Percentiles rank a stretch among this genome's conserved stretches.
Conservation (phyloP, 2,329 filamentous ascomycete species). For the Blumeriella jaapii region DNA sequence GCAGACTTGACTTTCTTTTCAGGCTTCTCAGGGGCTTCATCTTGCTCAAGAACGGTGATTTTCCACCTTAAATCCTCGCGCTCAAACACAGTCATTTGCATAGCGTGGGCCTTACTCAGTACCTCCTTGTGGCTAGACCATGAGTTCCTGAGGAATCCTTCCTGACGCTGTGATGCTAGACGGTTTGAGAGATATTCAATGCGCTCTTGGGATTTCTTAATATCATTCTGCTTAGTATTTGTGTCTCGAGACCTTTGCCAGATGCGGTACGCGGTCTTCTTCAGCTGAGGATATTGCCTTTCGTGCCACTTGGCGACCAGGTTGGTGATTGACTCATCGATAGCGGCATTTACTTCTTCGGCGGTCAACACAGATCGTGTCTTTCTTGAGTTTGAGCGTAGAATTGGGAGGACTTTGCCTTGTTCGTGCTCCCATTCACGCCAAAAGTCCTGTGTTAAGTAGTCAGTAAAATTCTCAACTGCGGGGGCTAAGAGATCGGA, state of each 20-base stretch:
- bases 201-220: slow-evolving; percentile 33
- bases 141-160: slow-evolving; percentile 38
- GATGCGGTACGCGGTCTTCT: slow-evolving; percentile 43
- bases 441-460: slow-evolving; percentile 48
- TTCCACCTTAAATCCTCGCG: slow-evolving; percentile 42
- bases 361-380: slow-evolving; percentile 26
- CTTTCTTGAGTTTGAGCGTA: slow-evolving; percentile 28
- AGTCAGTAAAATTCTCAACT: no score
- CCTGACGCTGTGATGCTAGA: slow-evolving; percentile 41
- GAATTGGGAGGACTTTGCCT: slow-evolving; percentile 4
- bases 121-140: slow-evolving; percentile 45
- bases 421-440: slow-evolving; percentile 48
- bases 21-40: slow-evolving; percentile 31
- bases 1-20: slow-evolving; percentile 3
- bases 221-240: slow-evolving; percentile 29
- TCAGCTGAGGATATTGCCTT: slow-evolving; percentile 43
- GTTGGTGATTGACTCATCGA: slow-evolving; percentile 42
- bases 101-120: slow-evolving; percentile 35
- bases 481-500: no score
- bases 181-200: slow-evolving; percentile 36
- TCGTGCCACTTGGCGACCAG: slow-evolving; percentile 45
- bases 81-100: slow-evolving; percentile 42
- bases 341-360: slow-evolving; percentile 38
- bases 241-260: slow-evolving; percentile 47
- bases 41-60: slow-evolving; percentile 34